phyloP scores from a whole-genome alignment of 345 rosid species.

The Populus simonii region DNA sequence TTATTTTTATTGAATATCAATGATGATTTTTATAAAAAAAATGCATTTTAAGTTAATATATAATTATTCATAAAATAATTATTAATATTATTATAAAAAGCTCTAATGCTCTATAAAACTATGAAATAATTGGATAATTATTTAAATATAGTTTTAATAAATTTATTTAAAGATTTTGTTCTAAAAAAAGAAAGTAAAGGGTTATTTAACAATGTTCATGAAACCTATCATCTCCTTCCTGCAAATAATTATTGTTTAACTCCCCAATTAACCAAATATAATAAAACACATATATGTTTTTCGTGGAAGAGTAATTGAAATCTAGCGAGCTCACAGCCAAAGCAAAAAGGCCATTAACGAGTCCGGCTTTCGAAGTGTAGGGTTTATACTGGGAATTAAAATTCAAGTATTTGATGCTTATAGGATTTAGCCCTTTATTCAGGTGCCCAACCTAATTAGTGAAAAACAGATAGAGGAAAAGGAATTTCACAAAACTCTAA shows the following conservation, averaged over 20 bases:
- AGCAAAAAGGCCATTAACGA: conserved; percentile 64
- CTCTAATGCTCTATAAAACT: no score
- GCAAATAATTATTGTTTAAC: neutral
- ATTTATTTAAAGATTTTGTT: no score
- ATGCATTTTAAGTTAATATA: no score
- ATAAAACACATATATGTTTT: neutral
- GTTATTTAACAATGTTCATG: conserved; percentile 53
- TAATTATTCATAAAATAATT: no score
- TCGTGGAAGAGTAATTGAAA: neutral
- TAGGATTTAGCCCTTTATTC: conserved; percentile 74
- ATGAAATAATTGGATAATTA: no score
- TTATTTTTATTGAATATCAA: no score
- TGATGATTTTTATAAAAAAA: no score
- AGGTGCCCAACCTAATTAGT: conserved; percentile 65
- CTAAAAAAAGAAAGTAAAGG: no score
- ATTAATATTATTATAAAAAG: no score
- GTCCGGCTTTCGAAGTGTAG: conserved; percentile 50
- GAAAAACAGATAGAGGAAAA: neutral
- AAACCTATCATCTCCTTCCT: conserved; percentile 95
- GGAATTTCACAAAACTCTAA: neutral
- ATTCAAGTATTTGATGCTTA: conserved; percentile 47
- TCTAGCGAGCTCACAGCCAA: conserved; percentile 52
- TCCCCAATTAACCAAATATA: neutral
- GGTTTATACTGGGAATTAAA: conserved; percentile 60
- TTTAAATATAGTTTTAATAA: no score